Base-by-base conservation (phyloP, 495 filamentous ascomycete species). In the Aspergillus funiculosus region DNA sequence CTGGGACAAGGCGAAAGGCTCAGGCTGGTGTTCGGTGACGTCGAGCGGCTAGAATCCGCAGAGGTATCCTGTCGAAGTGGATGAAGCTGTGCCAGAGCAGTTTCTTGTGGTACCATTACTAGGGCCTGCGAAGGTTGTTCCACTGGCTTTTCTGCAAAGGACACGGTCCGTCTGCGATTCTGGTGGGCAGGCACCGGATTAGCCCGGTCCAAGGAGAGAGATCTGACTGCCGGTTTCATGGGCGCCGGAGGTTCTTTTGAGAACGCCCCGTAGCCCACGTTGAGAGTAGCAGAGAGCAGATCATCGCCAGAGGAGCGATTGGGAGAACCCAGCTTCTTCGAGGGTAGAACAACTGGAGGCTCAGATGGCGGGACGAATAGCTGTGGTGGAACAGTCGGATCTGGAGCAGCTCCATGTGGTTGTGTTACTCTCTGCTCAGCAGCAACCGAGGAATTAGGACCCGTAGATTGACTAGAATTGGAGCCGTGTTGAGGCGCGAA, bases 1-100 rank as follows among this genome's bases (percentile, higher is more conserved):
- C 83, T 63, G 1, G 79, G 74, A 43, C 83, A 87, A 2, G 73
- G 54, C 29, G 73, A 70, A 13, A 83, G 57, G 21, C 55, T 62
- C 24, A 66, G 46, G 7, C 59, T 54, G 19, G 55, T 43, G 20
- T 44, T 59, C 4, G 56, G 36, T 4, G 58, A 52, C 5, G 50
- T 36, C 6, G 46, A 47, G 6, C 51, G 48, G 24, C 38, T 38
- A 3, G 43, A 19, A n/a, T 27, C 43, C 15, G 41, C 39, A 5
- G 54, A 49, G 14, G 39, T 34, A 17, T 47, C 52, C 22, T 39
- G 22, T 10, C 21, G 46, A 15, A 29, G 21, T 10, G 42, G 32
- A 7, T 40, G 44, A 18, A 46, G 18, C n/a, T 39, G 46, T 8
- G 17, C 21, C 4, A 48, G 27, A n/a, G 32, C 22, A 14, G 28